Conservation (phyloP, 768 basidiomycete species). For the Pholiota conissans region DNA sequence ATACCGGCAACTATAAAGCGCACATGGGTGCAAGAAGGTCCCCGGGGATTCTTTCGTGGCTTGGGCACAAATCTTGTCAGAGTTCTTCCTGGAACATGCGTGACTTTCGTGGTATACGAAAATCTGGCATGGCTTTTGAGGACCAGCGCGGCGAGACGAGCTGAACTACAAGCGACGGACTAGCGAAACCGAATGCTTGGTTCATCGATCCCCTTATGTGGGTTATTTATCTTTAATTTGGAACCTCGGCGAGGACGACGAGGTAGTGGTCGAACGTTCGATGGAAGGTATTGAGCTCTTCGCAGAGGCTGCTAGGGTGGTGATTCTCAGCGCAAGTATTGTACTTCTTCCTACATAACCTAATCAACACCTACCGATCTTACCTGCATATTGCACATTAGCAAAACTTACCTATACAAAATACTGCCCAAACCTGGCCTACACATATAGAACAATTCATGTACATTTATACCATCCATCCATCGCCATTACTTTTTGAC, state of each 20-base stretch:
- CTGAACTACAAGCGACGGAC: slow-evolving; percentile 21
- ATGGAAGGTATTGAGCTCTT: neutral
- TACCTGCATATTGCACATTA: neutral
- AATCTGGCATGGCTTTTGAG: slow-evolving; percentile 83
- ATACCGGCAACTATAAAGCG: slow-evolving; percentile 79
- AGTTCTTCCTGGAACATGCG: slow-evolving; percentile 95
- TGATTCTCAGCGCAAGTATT: neutral
- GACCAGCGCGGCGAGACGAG: slow-evolving; percentile 59
- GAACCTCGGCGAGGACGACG: neutral
- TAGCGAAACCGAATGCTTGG: neutral
- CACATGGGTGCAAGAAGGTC: slow-evolving; percentile 81
- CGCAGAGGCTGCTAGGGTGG: neutral
- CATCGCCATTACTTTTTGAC: neutral
- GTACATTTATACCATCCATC: neutral
- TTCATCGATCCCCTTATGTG: neutral
- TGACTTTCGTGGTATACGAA: slow-evolving; percentile 98
- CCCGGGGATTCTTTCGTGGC: slow-evolving; percentile 91
- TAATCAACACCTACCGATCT: neutral
- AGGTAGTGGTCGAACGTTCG: neutral
- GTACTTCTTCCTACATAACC: neutral
- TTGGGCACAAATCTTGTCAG: slow-evolving; percentile 92
- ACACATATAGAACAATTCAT: neutral
- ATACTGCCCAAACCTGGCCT: too few species aligned
- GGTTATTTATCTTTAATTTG: neutral
- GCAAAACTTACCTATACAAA: neutral